These are phyloP conservation scores for Cercospora berteroae DNA, from an alignment of 2,329 filamentous ascomycete species.

Conservation along the genomic window DNA sequence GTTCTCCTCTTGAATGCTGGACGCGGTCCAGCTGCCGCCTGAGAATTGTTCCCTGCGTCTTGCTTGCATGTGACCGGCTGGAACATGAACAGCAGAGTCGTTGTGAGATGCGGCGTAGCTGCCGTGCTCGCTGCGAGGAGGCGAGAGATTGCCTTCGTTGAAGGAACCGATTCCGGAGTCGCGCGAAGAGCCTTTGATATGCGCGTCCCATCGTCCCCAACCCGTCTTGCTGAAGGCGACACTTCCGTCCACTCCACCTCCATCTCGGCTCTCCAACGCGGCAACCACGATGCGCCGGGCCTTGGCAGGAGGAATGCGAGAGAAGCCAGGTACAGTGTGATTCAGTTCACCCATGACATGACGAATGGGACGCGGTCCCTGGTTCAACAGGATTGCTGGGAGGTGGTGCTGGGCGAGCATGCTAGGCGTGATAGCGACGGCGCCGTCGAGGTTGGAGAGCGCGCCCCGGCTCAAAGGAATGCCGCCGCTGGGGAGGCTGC, in stretches of 20 bases:
- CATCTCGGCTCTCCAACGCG: constrained; percentile 77
- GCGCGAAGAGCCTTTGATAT: constrained; percentile 57
- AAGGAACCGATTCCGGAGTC: constrained; percentile 42
- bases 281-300: constrained; percentile 89
- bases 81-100: constrained; percentile 37
- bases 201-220: constrained; percentile 94
- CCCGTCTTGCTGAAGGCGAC: constrained; percentile 92
- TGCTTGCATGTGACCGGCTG: constrained; percentile 27
- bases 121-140: constrained; percentile 51
- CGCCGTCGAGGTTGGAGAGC: constrained; percentile 62
- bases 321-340: constrained; percentile 88
- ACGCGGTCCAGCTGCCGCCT: constrained; percentile 65
- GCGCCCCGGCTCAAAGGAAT: constrained; percentile 51
- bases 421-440: constrained; percentile 77
- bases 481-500: constrained; percentile 33
- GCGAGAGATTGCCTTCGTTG: constrained; percentile 42
- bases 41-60: constrained; percentile 38
- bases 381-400: constrained; percentile 81
- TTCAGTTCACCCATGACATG: constrained; percentile 95
- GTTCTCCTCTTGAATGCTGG: constrained; percentile 64
- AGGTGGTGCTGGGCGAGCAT: constrained; percentile 88
- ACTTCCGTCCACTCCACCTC: constrained; percentile 61
- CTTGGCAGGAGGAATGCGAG: constrained; percentile 82
- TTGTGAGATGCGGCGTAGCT: constrained; percentile 38
- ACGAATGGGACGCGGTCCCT: constrained; percentile 89